Evolutionary conservation across 768 basidiomycete genomes (phyloP).

Genomic region (Rickenella mellea): DNA sequence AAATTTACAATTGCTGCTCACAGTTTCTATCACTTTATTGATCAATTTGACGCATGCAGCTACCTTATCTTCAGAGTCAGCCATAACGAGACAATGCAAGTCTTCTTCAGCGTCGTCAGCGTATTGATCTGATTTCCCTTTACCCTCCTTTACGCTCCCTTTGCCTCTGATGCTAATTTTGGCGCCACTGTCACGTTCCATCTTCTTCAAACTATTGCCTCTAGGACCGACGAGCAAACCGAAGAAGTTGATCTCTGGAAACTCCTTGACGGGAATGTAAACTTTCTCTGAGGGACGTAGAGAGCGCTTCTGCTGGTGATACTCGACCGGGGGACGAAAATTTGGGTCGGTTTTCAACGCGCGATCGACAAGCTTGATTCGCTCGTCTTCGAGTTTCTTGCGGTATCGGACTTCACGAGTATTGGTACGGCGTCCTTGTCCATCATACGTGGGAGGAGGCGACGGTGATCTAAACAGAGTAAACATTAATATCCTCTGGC

Average conservation of each 20-base stretch:
- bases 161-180: slow-evolving; percentile 98
- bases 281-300: slow-evolving; percentile 95
- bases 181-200: slow-evolving; percentile 96
- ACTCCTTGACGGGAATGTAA: slow-evolving; percentile 99
- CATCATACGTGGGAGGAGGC: slow-evolving; percentile 95
- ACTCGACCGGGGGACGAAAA: slow-evolving; percentile 95
- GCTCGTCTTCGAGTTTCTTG: slow-evolving; percentile 89
- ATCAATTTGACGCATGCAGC: slow-evolving; percentile 87
- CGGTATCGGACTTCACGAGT: slow-evolving; percentile 98
- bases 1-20: slow-evolving; percentile 29
- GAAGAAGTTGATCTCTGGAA: slow-evolving; percentile 99
- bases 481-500: neutral
- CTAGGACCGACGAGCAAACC: slow-evolving; percentile 96
- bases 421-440: slow-evolving; percentile 95
- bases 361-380: slow-evolving; percentile 85
- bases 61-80: slow-evolving; percentile 89
- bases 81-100: slow-evolving; percentile 93
- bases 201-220: slow-evolving; percentile 98
- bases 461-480: slow-evolving; percentile 66
- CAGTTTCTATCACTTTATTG: slow-evolving; percentile 96
- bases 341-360: slow-evolving; percentile 98
- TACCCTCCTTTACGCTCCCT: slow-evolving; percentile 98
- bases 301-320: slow-evolving; percentile 89
- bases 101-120: slow-evolving; percentile 98
- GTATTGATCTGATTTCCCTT: slow-evolving; percentile 87